phyloP scores from a whole-genome alignment of 163 green algal species.

The Prototheca cutis region DNA sequence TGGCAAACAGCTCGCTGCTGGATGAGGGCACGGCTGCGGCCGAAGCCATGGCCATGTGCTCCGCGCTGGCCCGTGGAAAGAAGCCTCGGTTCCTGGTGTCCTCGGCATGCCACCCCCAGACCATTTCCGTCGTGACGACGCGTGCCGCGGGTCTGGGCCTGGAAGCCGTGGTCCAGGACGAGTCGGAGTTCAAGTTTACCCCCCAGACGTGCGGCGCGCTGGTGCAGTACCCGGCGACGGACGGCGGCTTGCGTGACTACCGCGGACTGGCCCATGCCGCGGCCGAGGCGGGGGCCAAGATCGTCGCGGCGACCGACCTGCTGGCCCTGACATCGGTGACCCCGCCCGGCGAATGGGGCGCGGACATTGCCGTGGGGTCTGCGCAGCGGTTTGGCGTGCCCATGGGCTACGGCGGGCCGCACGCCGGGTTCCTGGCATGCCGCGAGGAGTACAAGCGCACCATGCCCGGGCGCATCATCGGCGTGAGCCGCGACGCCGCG shows the following conservation, averaged over 20 bases:
- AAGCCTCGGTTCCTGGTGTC: constrained; percentile 96
- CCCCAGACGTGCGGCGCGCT: constrained; percentile 91
- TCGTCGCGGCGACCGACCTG: constrained; percentile 85
- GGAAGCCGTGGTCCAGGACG: constrained; percentile 69
- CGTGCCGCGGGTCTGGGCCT: constrained; percentile 90
- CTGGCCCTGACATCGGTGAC: constrained; percentile 88
- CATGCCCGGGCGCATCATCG: constrained; percentile 96
- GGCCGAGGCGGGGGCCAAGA: constrained; percentile 58
- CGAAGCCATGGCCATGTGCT: constrained; percentile 98
- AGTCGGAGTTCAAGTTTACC: constrained; percentile 47
- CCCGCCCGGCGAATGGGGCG: constrained; percentile 92
- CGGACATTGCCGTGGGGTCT: constrained; percentile 93
- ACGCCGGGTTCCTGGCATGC: constrained; percentile 94
- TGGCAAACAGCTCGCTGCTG: constrained; percentile 91
- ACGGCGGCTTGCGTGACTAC: constrained; percentile 87
- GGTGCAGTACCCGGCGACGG: constrained; percentile 95
- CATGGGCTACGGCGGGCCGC: constrained; percentile 88
- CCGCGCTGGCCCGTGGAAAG: constrained; percentile 84
- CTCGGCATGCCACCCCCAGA: constrained; percentile 95
- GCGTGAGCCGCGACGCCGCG: constrained; percentile 71
- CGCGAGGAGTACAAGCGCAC: constrained; percentile 89
- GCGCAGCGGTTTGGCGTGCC: constrained; percentile 89
- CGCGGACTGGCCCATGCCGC: constrained; percentile 26
- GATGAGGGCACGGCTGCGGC: constrained; percentile 96
- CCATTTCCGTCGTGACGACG: constrained; percentile 87